Evolutionary conservation across 164 flowering plant species (phyloP), one percentile per base, ranked within the genome.

Genomic region (Nelumbo lutea): DNA sequence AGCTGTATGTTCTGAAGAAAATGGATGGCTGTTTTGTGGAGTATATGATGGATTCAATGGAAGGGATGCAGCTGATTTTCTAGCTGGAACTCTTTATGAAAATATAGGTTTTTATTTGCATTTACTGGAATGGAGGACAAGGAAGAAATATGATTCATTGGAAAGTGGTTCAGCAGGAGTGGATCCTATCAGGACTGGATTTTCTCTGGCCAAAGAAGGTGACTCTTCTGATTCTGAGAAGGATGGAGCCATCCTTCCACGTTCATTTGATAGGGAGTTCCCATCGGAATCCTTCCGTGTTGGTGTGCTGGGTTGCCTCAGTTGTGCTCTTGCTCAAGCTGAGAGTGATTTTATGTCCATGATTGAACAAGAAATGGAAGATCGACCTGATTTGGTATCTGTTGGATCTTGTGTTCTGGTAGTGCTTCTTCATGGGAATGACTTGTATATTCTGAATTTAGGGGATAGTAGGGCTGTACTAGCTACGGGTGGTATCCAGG

Each of bases 291-390:
- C 79, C 8, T 76, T 72, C 52, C 63, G 70, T 40, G 46, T 62
- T 47, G 79, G 75, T 65, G 79, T 66, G 40, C 61, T 76, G 39
- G 76, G 65, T 61, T 76, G 79, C 59, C 76, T 76, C 14, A 42
- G 63, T 41, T 72, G 73, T 51, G 79, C 76, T 40, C 64, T 76
- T 72, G 73, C 70, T 41, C 79, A 76, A 69, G 79, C 79, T 43
- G 79, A 76, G 70, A 72, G 53, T 69, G 79, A 76, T 76, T 76
- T 76, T 50, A 53, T 69, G 76, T 57, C 47, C 48, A 76, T 76
- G 79, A 76, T 76, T 61, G 76, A 76, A 57, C 79, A 76, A 44
- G 79, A 76, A 66, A 76, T 76, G 79, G 79, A 72, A 65, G 76
- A 72, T 47, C 73, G 79, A 27, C 79, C 79, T 47, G 79, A 76